Evolutionary conservation across 192 early-diverging fungal genomes (phyloP).

Genomic region (Coemansia sp.): DNA sequence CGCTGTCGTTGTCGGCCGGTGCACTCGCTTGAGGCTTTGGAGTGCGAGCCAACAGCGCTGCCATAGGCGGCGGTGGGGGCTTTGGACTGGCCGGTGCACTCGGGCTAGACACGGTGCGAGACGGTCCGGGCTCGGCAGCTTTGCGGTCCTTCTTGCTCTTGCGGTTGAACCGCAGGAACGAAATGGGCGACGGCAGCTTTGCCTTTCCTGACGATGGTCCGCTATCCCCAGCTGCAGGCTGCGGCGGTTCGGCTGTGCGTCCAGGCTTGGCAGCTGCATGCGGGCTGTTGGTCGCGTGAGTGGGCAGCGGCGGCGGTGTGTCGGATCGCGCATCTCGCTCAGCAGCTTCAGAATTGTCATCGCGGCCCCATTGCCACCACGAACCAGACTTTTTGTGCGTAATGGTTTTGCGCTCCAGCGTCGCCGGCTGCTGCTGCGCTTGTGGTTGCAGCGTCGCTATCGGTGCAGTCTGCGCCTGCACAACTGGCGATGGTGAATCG

Average conservation of each 20-base stretch:
- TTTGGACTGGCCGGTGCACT: background rate
- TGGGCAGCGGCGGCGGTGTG: background rate
- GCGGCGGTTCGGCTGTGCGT: background rate
- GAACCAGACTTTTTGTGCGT: conserved; percentile 49
- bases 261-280: background rate
- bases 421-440: conserved; percentile 2
- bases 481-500: too few species aligned
- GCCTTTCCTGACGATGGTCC: conserved; percentile 21
- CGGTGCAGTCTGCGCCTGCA: too few species aligned
- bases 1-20: conserved; percentile 6
- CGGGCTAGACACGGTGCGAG: background rate
- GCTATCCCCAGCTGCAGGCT: background rate
- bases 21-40: background rate
- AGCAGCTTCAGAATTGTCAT: conserved; percentile 12
- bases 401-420: conserved; percentile 16
- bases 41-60: background rate
- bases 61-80: background rate
- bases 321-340: background rate
- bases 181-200: conserved; percentile 47
- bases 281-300: background rate
- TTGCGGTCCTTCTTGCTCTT: conserved; percentile 47
- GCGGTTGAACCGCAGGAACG: conserved; percentile 43
- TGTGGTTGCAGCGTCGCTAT: background rate
- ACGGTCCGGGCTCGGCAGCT: background rate
- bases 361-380: conserved; percentile 50